Evolutionary conservation across 2,329 filamentous ascomycete species (phyloP).

Genomic region (Diaporthe sp.): DNA sequence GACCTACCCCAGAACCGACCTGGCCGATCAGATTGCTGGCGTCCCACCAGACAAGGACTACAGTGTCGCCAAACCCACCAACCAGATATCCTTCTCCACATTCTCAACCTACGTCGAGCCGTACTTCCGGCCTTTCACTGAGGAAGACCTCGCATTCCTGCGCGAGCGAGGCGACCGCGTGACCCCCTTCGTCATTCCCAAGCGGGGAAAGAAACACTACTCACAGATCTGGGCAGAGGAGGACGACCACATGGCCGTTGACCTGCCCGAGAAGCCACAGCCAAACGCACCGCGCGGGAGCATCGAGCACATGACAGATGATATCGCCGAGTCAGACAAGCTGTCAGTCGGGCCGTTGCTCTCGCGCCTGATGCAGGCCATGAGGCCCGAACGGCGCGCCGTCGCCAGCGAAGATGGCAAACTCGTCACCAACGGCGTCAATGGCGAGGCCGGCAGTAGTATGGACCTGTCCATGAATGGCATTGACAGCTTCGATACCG

Average conservation of each 20-base stretch:
- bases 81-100: constrained; percentile 93
- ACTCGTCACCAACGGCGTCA: constrained; percentile 63
- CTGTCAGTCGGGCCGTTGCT: constrained; percentile 90
- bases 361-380: constrained; percentile 81
- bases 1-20: constrained; percentile 82
- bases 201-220: constrained; percentile 87
- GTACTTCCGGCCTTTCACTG: constrained; percentile 88
- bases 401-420: constrained; percentile 65
- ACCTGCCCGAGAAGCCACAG: constrained; percentile 77
- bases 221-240: constrained; percentile 94
- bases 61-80: constrained; percentile 90
- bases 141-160: constrained; percentile 94
- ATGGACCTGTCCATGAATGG: constrained; percentile 67
- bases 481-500: constrained; percentile 60
- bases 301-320: constrained; percentile 89
- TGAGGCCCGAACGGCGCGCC: constrained; percentile 80
- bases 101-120: constrained; percentile 95
- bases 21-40: constrained; percentile 88
- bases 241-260: constrained; percentile 83
- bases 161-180: constrained; percentile 89
- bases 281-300: constrained; percentile 86
- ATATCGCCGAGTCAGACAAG: constrained; percentile 88
- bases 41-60: constrained; percentile 95
- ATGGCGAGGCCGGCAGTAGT: constrained; percentile 52
- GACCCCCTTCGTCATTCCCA: constrained; percentile 87